These are phyloP conservation scores for Kurtzmaniella cleridarum DNA, from an alignment of 805 yeast genomes.

Conservation along the genomic window DNA sequence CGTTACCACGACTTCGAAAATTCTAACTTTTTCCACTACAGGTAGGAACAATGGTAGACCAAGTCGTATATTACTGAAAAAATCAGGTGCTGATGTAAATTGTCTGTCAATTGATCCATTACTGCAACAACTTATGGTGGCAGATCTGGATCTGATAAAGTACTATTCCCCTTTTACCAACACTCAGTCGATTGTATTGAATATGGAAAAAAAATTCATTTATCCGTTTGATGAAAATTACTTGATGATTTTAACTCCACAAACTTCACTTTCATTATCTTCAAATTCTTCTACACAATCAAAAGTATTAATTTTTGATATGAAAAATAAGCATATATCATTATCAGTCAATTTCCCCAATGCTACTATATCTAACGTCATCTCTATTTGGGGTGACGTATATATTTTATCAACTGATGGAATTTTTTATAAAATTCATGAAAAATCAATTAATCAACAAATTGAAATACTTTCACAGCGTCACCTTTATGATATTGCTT, in stretches of 20 bases:
- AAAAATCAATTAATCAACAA: conserved; percentile 62
- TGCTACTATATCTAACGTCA: conserved; percentile 50
- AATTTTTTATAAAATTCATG: conserved; percentile 59
- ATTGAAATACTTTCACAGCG: conserved; percentile 63
- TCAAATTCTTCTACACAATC: conserved; percentile 29
- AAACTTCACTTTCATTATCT: conserved; percentile 9
- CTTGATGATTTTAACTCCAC: conserved; percentile 53
- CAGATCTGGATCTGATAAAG: conserved; percentile 55
- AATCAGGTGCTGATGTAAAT: conserved; percentile 45
- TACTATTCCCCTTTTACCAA: conserved; percentile 56
- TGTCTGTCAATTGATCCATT: conserved; percentile 40
- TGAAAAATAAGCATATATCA: conserved; percentile 62
- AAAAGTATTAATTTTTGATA: conserved; percentile 62
- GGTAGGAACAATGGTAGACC: conserved; percentile 75
- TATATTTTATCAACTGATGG: conserved; percentile 73
- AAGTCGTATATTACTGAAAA: conserved; percentile 38
- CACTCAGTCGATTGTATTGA: conserved; percentile 50
- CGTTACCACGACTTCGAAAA: conserved; percentile 69
- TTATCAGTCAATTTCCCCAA: conserved; percentile 65
- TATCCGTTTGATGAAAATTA: conserved; percentile 46
- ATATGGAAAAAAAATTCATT: conserved; percentile 49
- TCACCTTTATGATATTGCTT: conserved; percentile 68
- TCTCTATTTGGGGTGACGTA: conserved; percentile 51
- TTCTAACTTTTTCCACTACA: conserved; percentile 67
- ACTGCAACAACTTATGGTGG: conserved; percentile 55